A percentile compares a stretch with the other conserved stretches of the same genome.
These are phyloP conservation scores for Colletotrichum musae DNA, from an alignment of 2,329 filamentous ascomycete genomes.

Conservation along the genomic window DNA sequence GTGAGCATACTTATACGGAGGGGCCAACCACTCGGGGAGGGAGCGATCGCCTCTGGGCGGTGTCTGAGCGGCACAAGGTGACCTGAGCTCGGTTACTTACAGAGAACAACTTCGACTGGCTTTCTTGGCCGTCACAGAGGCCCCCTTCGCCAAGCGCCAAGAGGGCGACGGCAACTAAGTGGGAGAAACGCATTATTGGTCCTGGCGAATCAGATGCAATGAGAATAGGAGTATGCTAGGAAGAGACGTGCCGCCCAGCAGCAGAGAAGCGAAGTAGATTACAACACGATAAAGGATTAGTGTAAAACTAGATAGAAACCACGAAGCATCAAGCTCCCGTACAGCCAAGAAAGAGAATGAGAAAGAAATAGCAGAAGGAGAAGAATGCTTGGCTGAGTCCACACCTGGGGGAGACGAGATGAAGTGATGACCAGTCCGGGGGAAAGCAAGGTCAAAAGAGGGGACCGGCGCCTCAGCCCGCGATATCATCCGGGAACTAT, in stretches of 20 bases:
- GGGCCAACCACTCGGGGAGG: background rate
- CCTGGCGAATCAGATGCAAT: background rate
- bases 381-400: background rate
- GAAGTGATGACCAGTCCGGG: slow-evolving; percentile 21
- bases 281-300: background rate
- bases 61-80: background rate
- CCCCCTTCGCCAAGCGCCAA: slow-evolving; percentile 32
- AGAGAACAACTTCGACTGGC: slow-evolving; percentile 18
- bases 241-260: slow-evolving; percentile 20
- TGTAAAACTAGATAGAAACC: background rate
- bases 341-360: background rate
- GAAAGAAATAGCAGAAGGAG: background rate
- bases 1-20: background rate
- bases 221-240: background rate
- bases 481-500: slow-evolving; percentile 10
- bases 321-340: slow-evolving; percentile 32
- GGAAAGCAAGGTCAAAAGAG: slow-evolving; percentile 4
- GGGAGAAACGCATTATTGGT: slow-evolving; percentile 22
- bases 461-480: slow-evolving; percentile 10
- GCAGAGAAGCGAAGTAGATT: slow-evolving; percentile 9
- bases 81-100: slow-evolving; percentile 5
- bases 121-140: slow-evolving; percentile 35
- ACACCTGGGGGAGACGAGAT: background rate
- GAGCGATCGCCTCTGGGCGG: background rate
- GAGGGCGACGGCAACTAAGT: slow-evolving; percentile 11